Evolutionary conservation across 345 rosid species (phyloP).

Genomic region (Moricandia moricandioides): DNA sequence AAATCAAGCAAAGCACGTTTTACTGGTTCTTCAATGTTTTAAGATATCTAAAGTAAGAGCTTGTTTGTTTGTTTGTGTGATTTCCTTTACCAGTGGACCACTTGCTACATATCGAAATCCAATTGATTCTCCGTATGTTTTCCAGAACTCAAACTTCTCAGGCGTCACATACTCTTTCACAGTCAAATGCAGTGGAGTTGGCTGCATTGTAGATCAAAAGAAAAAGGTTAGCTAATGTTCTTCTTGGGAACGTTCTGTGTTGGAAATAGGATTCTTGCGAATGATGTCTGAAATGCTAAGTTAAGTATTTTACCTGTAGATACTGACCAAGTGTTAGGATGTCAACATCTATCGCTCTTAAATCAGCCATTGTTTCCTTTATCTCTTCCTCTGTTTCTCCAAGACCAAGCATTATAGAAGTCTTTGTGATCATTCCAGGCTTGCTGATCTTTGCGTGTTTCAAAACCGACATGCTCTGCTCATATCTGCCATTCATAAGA

Average conservation of each 20-base stretch:
- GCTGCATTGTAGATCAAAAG: constrained; percentile 51
- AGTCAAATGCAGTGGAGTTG: constrained; percentile 89
- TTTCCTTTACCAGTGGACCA: constrained; percentile 86
- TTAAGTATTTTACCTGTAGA: constrained; percentile 60
- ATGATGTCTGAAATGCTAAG: neutral
- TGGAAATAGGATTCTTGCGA: neutral
- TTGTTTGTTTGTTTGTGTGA: neutral
- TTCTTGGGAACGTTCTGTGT: neutral
- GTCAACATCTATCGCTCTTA: constrained; percentile 88
- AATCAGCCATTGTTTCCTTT: constrained; percentile 81
- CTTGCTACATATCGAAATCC: constrained; percentile 97
- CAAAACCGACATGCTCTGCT: constrained; percentile 88
- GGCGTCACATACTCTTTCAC: constrained; percentile 95
- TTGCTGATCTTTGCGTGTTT: constrained; percentile 80
- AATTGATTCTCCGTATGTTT: constrained; percentile 87
- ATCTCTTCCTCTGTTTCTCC: constrained; percentile 92
- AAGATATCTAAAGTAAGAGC: neutral
- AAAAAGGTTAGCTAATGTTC: neutral
- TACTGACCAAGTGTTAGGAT: constrained; percentile 96
- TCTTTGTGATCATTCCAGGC: constrained; percentile 85
- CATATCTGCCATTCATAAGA: no score
- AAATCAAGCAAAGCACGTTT: constrained; percentile 9
- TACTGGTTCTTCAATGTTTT: neutral
- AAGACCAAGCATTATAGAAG: constrained; percentile 97
- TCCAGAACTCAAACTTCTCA: constrained; percentile 92